Evolutionary conservation across 1,284 basidiomycete species (phyloP).

Genomic region (Irpex sp.): DNA sequence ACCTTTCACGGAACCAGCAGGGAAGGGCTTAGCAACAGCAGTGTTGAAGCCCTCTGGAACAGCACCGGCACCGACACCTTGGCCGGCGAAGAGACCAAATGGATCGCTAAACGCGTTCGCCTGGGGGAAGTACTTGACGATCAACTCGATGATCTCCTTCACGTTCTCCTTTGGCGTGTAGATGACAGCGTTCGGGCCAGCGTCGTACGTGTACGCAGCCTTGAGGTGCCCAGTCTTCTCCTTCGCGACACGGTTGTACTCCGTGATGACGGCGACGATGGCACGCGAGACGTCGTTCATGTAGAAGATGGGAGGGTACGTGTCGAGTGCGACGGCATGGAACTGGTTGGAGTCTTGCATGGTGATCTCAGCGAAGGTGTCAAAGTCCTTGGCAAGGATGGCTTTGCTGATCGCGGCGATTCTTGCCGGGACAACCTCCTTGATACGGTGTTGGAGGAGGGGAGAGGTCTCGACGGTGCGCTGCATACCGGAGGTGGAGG

Average conservation of each 20-base stretch:
- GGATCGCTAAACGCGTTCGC: slow-evolving; percentile 72
- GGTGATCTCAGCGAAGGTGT: slow-evolving; percentile 86
- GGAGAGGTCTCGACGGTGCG: slow-evolving; percentile 90
- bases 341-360: slow-evolving; percentile 99
- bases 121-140: slow-evolving; percentile 85
- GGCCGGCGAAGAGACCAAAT: slow-evolving; percentile 55
- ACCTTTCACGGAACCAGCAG: slow-evolving; percentile 76
- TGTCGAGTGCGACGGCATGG: slow-evolving; percentile 97
- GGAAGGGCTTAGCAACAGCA: slow-evolving; percentile 70
- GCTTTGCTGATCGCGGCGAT: slow-evolving; percentile 84
- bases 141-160: slow-evolving; percentile 71
- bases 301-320: slow-evolving; percentile 97
- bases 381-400: slow-evolving; percentile 82
- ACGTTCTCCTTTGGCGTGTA: slow-evolving; percentile 83
- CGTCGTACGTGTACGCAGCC: slow-evolving; percentile 98
- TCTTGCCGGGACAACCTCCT: slow-evolving; percentile 81
- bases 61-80: slow-evolving; percentile 38
- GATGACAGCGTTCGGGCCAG: slow-evolving; percentile 98
- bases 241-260: slow-evolving; percentile 86
- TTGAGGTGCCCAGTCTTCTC: slow-evolving; percentile 62
- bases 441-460: slow-evolving; percentile 89
- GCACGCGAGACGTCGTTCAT: slow-evolving; percentile 94
- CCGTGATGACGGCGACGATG: slow-evolving; percentile 86
- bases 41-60: slow-evolving; percentile 75
- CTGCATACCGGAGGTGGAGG: slow-evolving; percentile 96